These are phyloP conservation scores for Candida germanica DNA, from an alignment of 805 yeast genomes.

Conservation along the genomic window DNA sequence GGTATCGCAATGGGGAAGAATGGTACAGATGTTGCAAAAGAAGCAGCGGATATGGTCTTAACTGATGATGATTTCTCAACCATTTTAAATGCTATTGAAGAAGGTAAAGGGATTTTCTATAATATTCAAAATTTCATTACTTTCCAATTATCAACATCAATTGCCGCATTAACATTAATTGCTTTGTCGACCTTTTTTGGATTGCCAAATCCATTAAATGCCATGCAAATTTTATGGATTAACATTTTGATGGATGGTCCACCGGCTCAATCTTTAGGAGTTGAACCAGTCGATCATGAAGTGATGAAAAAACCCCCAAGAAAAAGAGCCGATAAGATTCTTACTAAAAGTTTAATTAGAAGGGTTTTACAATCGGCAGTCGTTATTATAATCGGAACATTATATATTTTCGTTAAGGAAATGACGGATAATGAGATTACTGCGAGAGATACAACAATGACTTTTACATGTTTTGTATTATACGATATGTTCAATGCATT, in stretches of 20 bases:
- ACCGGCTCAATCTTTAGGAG: slow-evolving; percentile 96
- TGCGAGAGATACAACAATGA: slow-evolving; percentile 97
- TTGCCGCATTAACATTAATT: slow-evolving; percentile 88
- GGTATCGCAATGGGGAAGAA: slow-evolving; percentile 92
- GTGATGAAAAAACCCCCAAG: slow-evolving; percentile 98
- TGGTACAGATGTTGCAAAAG: slow-evolving; percentile 98
- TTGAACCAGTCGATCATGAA: slow-evolving; percentile 94
- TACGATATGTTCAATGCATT: slow-evolving; percentile 97
- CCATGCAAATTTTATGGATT: slow-evolving; percentile 98
- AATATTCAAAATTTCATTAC: slow-evolving; percentile 94
- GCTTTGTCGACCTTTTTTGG: slow-evolving; percentile 85
- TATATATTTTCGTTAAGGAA: slow-evolving; percentile 80
- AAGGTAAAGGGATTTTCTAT: slow-evolving; percentile 95
- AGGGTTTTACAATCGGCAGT: slow-evolving; percentile 75
- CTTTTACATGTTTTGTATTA: slow-evolving; percentile 93
- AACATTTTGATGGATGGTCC: slow-evolving; percentile 99
- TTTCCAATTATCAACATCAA: slow-evolving; percentile 92
- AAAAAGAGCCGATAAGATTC: slow-evolving; percentile 76
- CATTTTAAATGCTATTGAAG: slow-evolving; percentile 88
- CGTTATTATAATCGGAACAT: slow-evolving; percentile 80
- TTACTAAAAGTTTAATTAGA: slow-evolving; percentile 64
- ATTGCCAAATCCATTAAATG: slow-evolving; percentile 90
- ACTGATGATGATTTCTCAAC: slow-evolving; percentile 97
- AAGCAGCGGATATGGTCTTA: slow-evolving; percentile 96
- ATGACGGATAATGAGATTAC: slow-evolving; percentile 83